Conservation (phyloP, 2,329 filamentous ascomycete species). For the Colletotrichum viniferum region DNA sequence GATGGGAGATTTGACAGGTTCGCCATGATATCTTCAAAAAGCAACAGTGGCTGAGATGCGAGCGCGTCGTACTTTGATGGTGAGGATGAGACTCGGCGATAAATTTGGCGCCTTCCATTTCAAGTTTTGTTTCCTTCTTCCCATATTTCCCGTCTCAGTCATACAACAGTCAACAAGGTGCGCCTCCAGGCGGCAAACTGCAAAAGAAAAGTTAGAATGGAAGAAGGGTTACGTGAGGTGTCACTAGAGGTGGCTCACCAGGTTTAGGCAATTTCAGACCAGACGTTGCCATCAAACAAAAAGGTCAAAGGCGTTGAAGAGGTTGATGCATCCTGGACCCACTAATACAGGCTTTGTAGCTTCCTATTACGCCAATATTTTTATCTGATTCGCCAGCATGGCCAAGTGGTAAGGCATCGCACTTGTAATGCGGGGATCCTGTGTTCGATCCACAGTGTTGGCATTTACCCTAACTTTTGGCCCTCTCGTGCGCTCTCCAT, state of each 20-base stretch:
- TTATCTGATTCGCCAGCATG: constrained; percentile 26
- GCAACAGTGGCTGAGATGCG: not conserved
- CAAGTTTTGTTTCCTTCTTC: not conserved
- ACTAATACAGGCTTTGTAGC: rapidly evolving
- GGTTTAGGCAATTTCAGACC: not conserved
- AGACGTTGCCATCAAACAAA: not conserved
- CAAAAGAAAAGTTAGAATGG: too few species aligned
- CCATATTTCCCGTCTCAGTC: too few species aligned
- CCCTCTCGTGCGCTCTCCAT: not conserved
- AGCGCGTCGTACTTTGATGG: not conserved
- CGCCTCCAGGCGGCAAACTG: too few species aligned
- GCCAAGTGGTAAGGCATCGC: constrained; percentile 39
- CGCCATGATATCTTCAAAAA: not conserved
- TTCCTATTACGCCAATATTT: rapidly evolving
- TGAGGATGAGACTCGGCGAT: not conserved
- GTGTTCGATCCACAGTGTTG: constrained; percentile 36
- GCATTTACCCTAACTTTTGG: not conserved
- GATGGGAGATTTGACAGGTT: not conserved
- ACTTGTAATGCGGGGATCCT: constrained; percentile 39
- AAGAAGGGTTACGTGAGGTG: not conserved
- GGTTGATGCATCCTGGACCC: not conserved
- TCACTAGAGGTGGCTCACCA: not conserved
- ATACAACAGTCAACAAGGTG: too few species aligned
- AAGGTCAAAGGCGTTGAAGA: not conserved
- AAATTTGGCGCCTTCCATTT: not conserved